A percentile compares a stretch with the other conserved stretches of the same genome.
phyloP scores from a whole-genome alignment of 768 basidiomycete genomes.

The Pisolithus marmoratus region DNA sequence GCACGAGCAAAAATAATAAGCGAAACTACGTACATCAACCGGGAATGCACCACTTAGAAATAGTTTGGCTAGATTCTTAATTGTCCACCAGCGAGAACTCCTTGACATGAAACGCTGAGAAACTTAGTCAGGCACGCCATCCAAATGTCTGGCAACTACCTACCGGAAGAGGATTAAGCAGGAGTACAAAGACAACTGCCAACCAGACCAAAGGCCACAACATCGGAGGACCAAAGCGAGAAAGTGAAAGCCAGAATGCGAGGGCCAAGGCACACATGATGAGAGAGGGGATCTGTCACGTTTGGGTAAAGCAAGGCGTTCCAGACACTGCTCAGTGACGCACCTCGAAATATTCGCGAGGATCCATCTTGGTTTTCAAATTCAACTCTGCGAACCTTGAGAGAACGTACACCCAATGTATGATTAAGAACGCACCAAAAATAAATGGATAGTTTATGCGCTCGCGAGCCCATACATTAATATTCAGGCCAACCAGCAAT shows the following conservation, averaged over 20 bases:
- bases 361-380: constrained; percentile 64
- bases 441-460: constrained; percentile 95
- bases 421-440: constrained; percentile 48
- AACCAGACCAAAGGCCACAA: constrained; percentile 85
- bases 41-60: constrained; percentile 60
- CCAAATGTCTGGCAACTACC: neutral
- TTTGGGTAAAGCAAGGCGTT: constrained; percentile 1
- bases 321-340: constrained; percentile 7
- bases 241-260: constrained; percentile 82
- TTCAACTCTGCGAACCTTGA: constrained; percentile 52
- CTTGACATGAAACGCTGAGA: constrained; percentile 37
- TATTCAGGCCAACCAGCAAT: constrained; percentile 75
- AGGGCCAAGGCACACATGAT: constrained; percentile 70
- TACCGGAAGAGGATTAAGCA: constrained; percentile 75
- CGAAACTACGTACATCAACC: constrained; percentile 56
- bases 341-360: constrained; percentile 72
- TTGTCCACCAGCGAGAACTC: constrained; percentile 66
- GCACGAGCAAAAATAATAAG: neutral
- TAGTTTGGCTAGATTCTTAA: constrained; percentile 57
- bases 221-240: constrained; percentile 61
- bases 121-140: constrained; percentile 13
- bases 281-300: constrained; percentile 65
- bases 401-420: neutral
- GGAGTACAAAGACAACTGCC: constrained; percentile 45
- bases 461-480: constrained; percentile 67